Evolutionary conservation across 2,329 filamentous ascomycete genomes (phyloP), one percentile per base, ranked within the genome.

Genomic region (Alternaria gaisen): DNA sequence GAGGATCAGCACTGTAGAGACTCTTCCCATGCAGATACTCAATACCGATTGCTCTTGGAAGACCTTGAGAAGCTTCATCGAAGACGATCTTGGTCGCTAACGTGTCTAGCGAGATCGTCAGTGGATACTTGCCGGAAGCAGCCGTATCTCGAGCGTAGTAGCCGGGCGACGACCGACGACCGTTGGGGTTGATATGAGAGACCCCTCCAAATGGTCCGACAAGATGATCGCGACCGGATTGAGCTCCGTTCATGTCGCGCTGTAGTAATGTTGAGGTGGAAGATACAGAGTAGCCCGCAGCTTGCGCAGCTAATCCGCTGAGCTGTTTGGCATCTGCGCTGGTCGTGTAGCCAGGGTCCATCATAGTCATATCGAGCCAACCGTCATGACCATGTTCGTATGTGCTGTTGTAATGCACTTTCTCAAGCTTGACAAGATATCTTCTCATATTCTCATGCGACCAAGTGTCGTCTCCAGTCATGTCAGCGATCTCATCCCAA

Each of bases 391-490:
- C 71, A 53, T 73, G 70, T 8, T 50, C 36, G 42, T 53, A 70
- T 14, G 67, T 70, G 58, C 67, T 69, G 48, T 72, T 70, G 58
- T 72, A 71, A 44, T 72, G 71, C 5, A 66, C 63, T 20, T 63
- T 70, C 30, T 73, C 71, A 16, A 70, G 53, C 11, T 64, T 68
- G 38, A 72, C 67, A 47, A 86, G 87, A 73, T 88, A 85, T 58
- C 82, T 78, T 61, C 85, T 80, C 86, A 89, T 88, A 65, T 86
- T 87, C 1, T 79, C 76, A 0, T 86, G 77, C 0, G 79, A 77
- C 87, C 87, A 90, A 0, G 84, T 85, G 2, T 76, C 66, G 66
- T 90, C 87, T 5, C 86, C 86, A 0, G 88, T 90, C 34, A 87
- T 71, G 11, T 79, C 74, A 3, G 83, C 84, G 53, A 90, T 85